These are phyloP conservation scores for Canariomyces notabilis DNA, from an alignment of 2,329 filamentous ascomycete genomes.

Conservation along the genomic window DNA sequence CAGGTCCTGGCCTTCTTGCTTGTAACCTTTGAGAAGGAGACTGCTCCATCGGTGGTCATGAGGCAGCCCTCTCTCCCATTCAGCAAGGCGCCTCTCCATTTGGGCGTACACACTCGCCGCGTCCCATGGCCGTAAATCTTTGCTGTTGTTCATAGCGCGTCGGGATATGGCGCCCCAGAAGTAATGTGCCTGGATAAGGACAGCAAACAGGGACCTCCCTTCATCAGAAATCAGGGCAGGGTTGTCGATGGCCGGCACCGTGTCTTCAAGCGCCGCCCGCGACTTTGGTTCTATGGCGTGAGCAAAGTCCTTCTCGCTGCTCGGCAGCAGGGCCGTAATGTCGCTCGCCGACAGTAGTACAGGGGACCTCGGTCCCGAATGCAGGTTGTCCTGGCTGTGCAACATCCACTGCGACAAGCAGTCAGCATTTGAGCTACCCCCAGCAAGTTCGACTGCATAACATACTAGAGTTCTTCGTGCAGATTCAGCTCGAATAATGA, in stretches of 20 bases:
- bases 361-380: constrained; percentile 48
- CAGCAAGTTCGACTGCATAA: not conserved
- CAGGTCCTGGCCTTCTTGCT: constrained; percentile 45
- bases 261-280: constrained; percentile 50
- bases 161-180: constrained; percentile 51
- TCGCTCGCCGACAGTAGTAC: constrained; percentile 47
- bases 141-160: constrained; percentile 42
- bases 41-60: constrained; percentile 44
- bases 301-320: constrained; percentile 49
- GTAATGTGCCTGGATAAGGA: constrained; percentile 50
- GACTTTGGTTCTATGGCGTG: constrained; percentile 42
- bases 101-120: constrained; percentile 43
- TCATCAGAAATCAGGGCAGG: constrained; percentile 39
- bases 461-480: constrained; percentile 51
- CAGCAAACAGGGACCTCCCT: constrained; percentile 49
- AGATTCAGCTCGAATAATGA: constrained; percentile 49
- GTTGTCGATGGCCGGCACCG: constrained; percentile 44
- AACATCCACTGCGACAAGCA: constrained; percentile 48
- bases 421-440: constrained; percentile 1
- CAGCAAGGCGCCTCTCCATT: constrained; percentile 38
- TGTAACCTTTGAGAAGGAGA: constrained; percentile 40
- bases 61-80: constrained; percentile 47
- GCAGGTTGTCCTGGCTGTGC: constrained; percentile 53
- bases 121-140: constrained; percentile 43
- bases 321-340: constrained; percentile 50